phyloP scores from a whole-genome alignment of 768 basidiomycete species.

The Kwoniella pini region DNA sequence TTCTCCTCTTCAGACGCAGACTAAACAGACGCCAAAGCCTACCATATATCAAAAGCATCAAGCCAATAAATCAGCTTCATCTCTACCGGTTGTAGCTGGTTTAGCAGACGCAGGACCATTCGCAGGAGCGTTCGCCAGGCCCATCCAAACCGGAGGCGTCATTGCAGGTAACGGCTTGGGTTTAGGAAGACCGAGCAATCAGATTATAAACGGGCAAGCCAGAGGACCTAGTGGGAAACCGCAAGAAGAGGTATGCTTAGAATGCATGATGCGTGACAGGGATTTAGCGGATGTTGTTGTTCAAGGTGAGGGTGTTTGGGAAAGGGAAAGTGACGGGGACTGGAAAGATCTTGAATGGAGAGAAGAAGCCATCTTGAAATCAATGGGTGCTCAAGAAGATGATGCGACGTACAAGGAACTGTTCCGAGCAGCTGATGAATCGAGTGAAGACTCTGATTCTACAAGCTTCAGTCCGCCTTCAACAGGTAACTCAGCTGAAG shows the following conservation, averaged over 20 bases:
- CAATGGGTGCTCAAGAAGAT: conserved; percentile 9
- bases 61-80: conserved; percentile 38
- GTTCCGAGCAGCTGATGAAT: conserved; percentile 21
- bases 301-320: conserved; percentile 82
- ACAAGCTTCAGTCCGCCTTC: conserved; percentile 33
- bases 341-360: conserved; percentile 69
- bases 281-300: conserved; percentile 97
- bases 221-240: conserved; percentile 27
- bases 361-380: conserved; percentile 33
- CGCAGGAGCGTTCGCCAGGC: conserved; percentile 20
- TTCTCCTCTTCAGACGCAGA: neutral
- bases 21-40: conserved; percentile 3
- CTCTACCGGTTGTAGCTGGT: conserved; percentile 42
- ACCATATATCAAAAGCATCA: conserved; percentile 24
- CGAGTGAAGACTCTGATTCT: conserved; percentile 21
- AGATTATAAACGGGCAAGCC: conserved; percentile 9
- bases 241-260: conserved; percentile 76
- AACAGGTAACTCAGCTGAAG: conserved; percentile 29
- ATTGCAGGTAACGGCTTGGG: conserved; percentile 10
- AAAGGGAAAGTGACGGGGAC: conserved; percentile 77
- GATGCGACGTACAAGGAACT: conserved; percentile 7
- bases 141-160: conserved; percentile 1
- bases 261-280: conserved; percentile 97
- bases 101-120: conserved; percentile 46
- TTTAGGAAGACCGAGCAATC: conserved; percentile 17